Evolutionary conservation across 1,284 basidiomycete genomes (phyloP).

Genomic region (Cryptococcus neoformans): DNA sequence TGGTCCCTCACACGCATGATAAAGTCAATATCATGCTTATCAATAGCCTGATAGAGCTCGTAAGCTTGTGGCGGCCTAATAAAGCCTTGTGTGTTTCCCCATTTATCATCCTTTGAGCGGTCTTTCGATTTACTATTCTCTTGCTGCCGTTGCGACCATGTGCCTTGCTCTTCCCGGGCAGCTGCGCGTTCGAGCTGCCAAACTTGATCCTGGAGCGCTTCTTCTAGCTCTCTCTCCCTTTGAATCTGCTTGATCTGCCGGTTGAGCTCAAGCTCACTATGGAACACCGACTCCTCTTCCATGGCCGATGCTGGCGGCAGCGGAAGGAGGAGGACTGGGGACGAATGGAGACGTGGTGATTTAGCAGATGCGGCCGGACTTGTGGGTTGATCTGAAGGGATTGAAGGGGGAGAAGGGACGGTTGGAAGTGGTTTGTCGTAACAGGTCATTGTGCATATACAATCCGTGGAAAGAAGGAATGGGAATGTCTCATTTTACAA

Average conservation of each 20-base stretch:
- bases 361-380: no score
- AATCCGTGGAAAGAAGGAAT: no score
- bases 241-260: slow-evolving; percentile 30
- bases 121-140: slow-evolving; percentile 11
- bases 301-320: slow-evolving; percentile 30
- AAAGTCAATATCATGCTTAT: slow-evolving; percentile 47
- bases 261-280: slow-evolving; percentile 43
- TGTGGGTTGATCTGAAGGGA: no score
- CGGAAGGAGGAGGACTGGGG: slow-evolving; percentile 39
- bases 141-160: slow-evolving; percentile 20
- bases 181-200: slow-evolving; percentile 31
- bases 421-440: no score
- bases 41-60: slow-evolving; percentile 49
- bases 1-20: slow-evolving; percentile 49
- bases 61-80: slow-evolving; percentile 46
- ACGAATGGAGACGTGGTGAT: slow-evolving; percentile 15
- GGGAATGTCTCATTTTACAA: no score
- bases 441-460: no score
- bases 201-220: slow-evolving; percentile 45
- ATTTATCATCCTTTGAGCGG: slow-evolving; percentile 6
- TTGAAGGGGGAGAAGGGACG: no score
- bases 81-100: slow-evolving; percentile 28
- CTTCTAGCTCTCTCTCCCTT: slow-evolving; percentile 36
- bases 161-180: slow-evolving; percentile 25
- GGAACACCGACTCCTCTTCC: slow-evolving; percentile 25